phyloP scores from a whole-genome alignment of 495 filamentous ascomycete species.

The Thermochaetoides thermophila region DNA sequence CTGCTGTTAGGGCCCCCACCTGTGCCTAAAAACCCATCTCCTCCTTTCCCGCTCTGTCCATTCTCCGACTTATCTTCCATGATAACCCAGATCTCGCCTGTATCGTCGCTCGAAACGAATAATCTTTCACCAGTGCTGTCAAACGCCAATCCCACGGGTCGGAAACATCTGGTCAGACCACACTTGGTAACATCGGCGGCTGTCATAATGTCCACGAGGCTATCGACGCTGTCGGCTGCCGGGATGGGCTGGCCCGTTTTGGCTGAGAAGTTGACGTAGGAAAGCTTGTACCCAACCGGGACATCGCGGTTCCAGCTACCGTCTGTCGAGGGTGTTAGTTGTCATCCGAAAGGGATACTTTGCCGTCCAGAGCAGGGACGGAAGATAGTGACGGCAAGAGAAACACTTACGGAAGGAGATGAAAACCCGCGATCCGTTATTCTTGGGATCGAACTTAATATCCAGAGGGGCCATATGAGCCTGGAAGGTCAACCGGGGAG shows the following conservation, averaged over 20 bases:
- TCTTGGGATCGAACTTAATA: conserved; percentile 30
- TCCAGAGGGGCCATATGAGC: conserved; percentile 42
- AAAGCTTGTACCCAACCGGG: conserved; percentile 43
- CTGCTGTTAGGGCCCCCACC: too few species aligned
- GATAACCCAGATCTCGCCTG: conserved; percentile 44
- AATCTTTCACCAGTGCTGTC: conserved; percentile 29
- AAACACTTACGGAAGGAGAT: too few species aligned
- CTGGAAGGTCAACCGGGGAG: conserved; percentile 35
- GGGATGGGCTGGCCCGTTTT: conserved; percentile 28
- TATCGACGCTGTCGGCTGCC: conserved; percentile 22
- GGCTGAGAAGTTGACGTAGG: conserved; percentile 25
- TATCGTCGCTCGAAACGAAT: conserved; percentile 42
- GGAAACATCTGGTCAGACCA: conserved; percentile 26
- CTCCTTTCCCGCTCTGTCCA: too few species aligned
- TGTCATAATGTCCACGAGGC: conserved; percentile 32
- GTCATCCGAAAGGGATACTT: too few species aligned
- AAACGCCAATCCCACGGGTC: conserved; percentile 40
- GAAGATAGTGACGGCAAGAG: too few species aligned
- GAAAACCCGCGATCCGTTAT: conserved; percentile 21
- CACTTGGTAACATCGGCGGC: conserved; percentile 1
- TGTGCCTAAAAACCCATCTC: too few species aligned
- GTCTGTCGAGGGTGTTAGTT: too few species aligned
- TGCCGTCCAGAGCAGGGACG: too few species aligned
- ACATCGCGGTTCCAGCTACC: conserved; percentile 37
- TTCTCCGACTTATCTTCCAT: conserved; percentile 2